Evolutionary conservation across 2,329 filamentous ascomycete species (phyloP), one percentile per base, ranked within the genome.

Genomic region (Fusarium aywerte): DNA sequence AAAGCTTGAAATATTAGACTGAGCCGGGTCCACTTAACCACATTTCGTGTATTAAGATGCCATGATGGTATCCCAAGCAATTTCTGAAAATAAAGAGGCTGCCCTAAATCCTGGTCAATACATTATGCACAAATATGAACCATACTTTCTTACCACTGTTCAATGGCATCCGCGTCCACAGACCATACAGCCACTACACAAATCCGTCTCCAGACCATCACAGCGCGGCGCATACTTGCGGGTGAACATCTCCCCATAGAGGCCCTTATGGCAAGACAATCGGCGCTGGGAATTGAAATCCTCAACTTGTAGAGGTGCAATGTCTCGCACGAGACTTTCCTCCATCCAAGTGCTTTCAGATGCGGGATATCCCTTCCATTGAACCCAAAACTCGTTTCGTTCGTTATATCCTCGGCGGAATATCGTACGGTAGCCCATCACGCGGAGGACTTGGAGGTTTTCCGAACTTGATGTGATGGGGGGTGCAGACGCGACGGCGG

Each of bases 151-250:
- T n/a, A n/a, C n/a, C n/a, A n/a, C n/a, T 27, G 27, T 11, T 45
- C 12, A 49, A 16, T 49, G 45, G n/a, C 20, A 57, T 11, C 50
- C 54, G 4, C 31, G 18, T 31, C 54, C 36, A 20, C 50, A 57
- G 12, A 20, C 23, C 2, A 57, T 20, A 20, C 54, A 56, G 2
- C 54, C 54, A 21, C 44, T 23, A 16, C 49, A 57, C 7, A 48
- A 27, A 8, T 18, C 23, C 5, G 13, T 6, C 9, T 9, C n/a
- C 3, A 7, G 15, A 10, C 31, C 36, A 3, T 43, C 9, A n/a
- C 54, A 56, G 16, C 25, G 16, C 4, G 50, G 54, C 3, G 54
- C 31, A 31, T 11, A 16, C 18, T 55, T 56, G 15, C 21, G 40
- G 7, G 25, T 57, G 5, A 57, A 57, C 12, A 57, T 56, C 8